These are phyloP conservation scores for Aspergillus conjunctus DNA, from an alignment of 495 filamentous ascomycete species.

Conservation along the genomic window DNA sequence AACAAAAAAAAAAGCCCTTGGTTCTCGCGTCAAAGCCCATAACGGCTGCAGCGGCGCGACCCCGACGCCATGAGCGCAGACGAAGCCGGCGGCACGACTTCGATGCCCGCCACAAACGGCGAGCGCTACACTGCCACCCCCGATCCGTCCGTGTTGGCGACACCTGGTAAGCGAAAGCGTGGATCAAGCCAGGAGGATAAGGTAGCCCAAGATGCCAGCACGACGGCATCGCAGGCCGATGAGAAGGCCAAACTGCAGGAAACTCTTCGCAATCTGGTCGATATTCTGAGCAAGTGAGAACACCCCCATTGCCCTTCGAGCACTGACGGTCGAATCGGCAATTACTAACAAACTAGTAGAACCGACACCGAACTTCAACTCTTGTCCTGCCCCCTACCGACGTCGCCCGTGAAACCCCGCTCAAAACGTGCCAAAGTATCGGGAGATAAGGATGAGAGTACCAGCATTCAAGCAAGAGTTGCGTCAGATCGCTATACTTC, in stretches of 20 bases:
- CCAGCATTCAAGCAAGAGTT: constrained; percentile 46
- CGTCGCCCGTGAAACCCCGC: constrained; percentile 45
- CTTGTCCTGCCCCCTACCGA: constrained; percentile 45
- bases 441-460: constrained; percentile 38
- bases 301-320: background rate
- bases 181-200: constrained; percentile 45
- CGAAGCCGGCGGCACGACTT: constrained; percentile 38
- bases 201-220: constrained; percentile 30
- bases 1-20: constrained; percentile 11
- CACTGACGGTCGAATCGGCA: background rate
- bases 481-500: constrained; percentile 46
- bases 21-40: constrained; percentile 31
- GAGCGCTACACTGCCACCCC: constrained; percentile 36
- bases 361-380: constrained; percentile 48
- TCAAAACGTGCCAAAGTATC: constrained; percentile 54
- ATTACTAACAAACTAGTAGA: constrained; percentile 34
- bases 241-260: constrained; percentile 44
- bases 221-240: constrained; percentile 29
- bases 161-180: constrained; percentile 51
- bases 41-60: constrained; percentile 32
- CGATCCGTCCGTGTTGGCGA: constrained; percentile 39
- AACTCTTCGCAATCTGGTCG: constrained; percentile 43
- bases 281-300: constrained; percentile 43
- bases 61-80: constrained; percentile 47
- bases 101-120: constrained; percentile 43